A percentile compares a stretch with the other conserved stretches of the same genome.
phyloP scores from a whole-genome alignment of 2,329 filamentous ascomycete species.

The Purpureocillium lavendulum region DNA sequence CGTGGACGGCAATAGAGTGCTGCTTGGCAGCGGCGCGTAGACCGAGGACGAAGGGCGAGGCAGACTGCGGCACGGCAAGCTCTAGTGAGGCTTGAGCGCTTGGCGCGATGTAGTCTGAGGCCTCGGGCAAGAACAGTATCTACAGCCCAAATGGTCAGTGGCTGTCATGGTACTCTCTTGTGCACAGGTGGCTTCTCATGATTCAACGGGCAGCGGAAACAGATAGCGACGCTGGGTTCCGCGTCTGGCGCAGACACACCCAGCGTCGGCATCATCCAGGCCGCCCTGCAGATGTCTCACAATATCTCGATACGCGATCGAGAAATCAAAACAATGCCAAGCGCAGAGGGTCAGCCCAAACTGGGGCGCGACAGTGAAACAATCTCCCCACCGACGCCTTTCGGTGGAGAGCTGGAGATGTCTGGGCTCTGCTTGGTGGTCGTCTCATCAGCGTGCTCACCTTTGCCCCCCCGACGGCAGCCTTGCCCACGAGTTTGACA shows the following conservation, averaged over 20 bases:
- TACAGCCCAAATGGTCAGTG: slow-evolving; percentile 20
- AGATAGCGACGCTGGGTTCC: too few species aligned
- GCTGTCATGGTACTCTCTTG: background rate
- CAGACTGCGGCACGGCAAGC: slow-evolving; percentile 58
- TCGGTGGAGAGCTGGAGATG: background rate
- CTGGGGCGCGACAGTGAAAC: too few species aligned
- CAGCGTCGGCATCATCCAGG: background rate
- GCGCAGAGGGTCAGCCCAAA: background rate
- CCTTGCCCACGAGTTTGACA: slow-evolving; percentile 60
- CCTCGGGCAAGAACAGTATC: slow-evolving; percentile 87
- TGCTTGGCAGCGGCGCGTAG: slow-evolving; percentile 59
- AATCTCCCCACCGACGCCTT: too few species aligned
- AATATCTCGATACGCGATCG: background rate
- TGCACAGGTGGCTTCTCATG: too few species aligned
- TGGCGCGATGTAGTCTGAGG: slow-evolving; percentile 76
- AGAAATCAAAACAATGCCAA: background rate
- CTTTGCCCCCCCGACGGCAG: slow-evolving; percentile 69
- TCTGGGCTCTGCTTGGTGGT: background rate
- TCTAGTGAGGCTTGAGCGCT: slow-evolving; percentile 59
- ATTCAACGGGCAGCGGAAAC: too few species aligned
- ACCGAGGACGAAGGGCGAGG: slow-evolving; percentile 68
- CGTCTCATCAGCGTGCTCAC: slow-evolving; percentile 31
- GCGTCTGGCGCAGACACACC: too few species aligned
- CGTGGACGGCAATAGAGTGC: slow-evolving; percentile 64
- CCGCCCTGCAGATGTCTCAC: slow-evolving; percentile 12